Evolutionary conservation across 1,284 basidiomycete genomes (phyloP), one percentile per base, ranked within the genome.

Genomic region (Hymenochaete sp.): DNA sequence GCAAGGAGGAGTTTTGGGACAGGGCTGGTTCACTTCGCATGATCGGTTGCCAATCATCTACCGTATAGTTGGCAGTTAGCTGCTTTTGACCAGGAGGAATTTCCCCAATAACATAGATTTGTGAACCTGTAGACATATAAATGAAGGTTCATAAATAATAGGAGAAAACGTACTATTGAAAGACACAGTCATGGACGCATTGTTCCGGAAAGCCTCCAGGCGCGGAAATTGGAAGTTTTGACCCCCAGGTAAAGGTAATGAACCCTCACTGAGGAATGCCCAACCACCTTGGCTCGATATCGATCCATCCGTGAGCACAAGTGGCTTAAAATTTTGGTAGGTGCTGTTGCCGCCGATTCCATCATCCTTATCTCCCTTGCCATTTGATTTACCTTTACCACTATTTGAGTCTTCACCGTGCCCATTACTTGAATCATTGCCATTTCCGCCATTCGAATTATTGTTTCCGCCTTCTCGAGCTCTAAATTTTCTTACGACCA

Each of bases 41-140:
- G 1, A 8, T 2, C 19, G 48, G 38, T 18, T 33, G 10, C 5
- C 44, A 37, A 11, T 22, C 32, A 11, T 50, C 48, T 19, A 50
- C 27, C 13, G n/a, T 42, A 28, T 50, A 50, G 16, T 50, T 50
- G 13, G 48, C 48, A 14, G 38, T n/a, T 9, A 50, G 9, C 6
- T 21, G 5, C n/a, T 29, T 33, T 11, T 45, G n/a, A 16, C 48
- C 48, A 2, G 38, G n/a, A 9, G 39, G 28, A 14, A 46, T 25
- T 10, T 32, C 22, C 6, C 48, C 48, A 5, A 38, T 8, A 14
- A 46, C 48, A 4, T 38, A 10, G 13, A 50, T 42, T 29, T 46
- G 29, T 2, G 33, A 26, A 2, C 49, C 41, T 47, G 9, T n/a
- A 11, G 10, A 35, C 7, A 11, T 33, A 13, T 19, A 10, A 35